phyloP scores from a whole-genome alignment of 1,284 basidiomycete genomes.

The Rhodotorula glutinis region DNA sequence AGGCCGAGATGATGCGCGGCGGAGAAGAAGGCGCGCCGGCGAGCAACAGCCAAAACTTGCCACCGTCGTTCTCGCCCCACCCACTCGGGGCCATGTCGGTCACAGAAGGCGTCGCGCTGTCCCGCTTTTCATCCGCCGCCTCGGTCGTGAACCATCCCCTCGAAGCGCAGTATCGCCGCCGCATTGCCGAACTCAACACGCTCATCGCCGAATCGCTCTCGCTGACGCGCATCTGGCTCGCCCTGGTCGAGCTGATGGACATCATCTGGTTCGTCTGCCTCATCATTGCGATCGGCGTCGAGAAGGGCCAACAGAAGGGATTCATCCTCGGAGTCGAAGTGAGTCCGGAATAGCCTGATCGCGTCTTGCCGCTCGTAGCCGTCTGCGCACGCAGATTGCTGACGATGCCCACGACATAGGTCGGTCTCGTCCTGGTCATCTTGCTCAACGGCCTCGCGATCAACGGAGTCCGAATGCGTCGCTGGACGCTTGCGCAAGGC shows the following conservation, averaged over 20 bases:
- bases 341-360: not conserved
- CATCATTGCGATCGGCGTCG: constrained; percentile 24
- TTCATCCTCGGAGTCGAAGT: constrained; percentile 39
- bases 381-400: no score
- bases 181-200: constrained; percentile 28
- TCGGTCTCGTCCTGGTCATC: constrained; percentile 15
- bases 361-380: no score
- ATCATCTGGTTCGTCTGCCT: constrained; percentile 27
- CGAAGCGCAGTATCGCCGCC: constrained; percentile 18
- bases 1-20: not conserved
- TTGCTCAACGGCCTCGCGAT: constrained; percentile 29
- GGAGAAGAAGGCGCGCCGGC: constrained; percentile 5
- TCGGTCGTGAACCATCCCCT: constrained; percentile 19
- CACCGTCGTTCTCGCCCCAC: not conserved
- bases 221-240: constrained; percentile 21
- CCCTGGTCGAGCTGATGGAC: constrained; percentile 20
- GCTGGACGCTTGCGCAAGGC: constrained; percentile 15
- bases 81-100: not conserved
- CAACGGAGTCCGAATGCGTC: constrained; percentile 32
- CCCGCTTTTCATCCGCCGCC: constrained; percentile 5
- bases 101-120: constrained; percentile 32
- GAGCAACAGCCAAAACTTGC: not conserved
- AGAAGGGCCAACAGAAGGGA: constrained; percentile 15
- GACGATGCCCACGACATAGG: not conserved
- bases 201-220: constrained; percentile 14